Conservation (phyloP, 345 rosid species). For the Populus simonii region DNA sequence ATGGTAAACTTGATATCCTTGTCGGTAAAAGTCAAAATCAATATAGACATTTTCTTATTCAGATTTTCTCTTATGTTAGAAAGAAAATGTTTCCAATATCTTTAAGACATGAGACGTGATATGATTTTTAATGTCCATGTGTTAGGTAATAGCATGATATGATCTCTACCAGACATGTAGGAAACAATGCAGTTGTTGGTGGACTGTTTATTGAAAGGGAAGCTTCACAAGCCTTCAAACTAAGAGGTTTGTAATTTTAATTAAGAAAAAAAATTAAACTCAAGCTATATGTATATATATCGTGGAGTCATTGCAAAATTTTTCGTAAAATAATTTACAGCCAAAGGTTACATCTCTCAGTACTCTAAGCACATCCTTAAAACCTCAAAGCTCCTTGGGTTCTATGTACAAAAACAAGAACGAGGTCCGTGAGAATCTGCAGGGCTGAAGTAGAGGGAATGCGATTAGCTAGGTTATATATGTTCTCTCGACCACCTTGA, state of each 20-base stretch:
- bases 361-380: conserved; percentile 10
- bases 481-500: not conserved
- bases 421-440: not conserved
- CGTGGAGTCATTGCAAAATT: not conserved
- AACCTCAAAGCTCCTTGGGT: not conserved
- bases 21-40: no score
- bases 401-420: conserved; percentile 9
- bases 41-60: no score
- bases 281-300: not conserved
- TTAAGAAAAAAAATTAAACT: not conserved
- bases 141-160: no score
- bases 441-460: conserved; percentile 11
- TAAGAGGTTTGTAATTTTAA: not conserved
- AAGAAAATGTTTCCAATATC: no score
- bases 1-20: no score
- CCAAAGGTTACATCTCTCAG: conserved; percentile 1
- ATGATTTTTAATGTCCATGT: no score
- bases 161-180: no score
- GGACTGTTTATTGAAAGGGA: no score
- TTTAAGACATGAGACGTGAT: no score
- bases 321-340: not conserved
- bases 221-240: no score
- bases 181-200: no score
- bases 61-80: no score
- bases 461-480: not conserved